Evolutionary conservation across 1,284 basidiomycete species (phyloP), one percentile per base, ranked within the genome.

Genomic region (Irpex lacteus): DNA sequence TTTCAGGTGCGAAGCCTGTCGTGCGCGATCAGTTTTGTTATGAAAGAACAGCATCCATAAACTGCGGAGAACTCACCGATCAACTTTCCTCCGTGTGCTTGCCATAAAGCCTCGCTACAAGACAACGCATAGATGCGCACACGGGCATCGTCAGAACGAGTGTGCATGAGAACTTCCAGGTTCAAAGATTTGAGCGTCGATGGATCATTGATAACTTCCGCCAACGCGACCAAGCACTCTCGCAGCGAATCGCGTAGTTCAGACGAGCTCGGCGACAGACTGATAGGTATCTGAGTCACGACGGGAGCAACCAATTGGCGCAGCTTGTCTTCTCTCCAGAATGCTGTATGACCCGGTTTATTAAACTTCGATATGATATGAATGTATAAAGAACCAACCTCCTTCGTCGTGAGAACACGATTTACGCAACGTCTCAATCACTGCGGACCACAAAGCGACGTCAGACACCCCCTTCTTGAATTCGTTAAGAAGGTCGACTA

Each of bases 321-420:
- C 19, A 95, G 76, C 64, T 90, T 90, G 67, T 92, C 87, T 65
- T 94, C 89, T 26, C 92, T 88, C 96, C 96, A 98, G 82, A 92
- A 98, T 6, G 81, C 94, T 94, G 67, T 36, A 64, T 61, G 32
- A 19, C n/a, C 5, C 11, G 54, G 7, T 36, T n/a, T 0, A 21
- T 34, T 9, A 49, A 15, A 60, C 13, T 11, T 11, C 3, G 11
- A 36, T 38, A 53, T 34, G 6, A 55, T 9, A 26, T 49, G 37
- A 60, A 54, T 18, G 52, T 26, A 26, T 26, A 44, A 9, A 34
- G 18, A 9, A 77, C 88, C 55, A 70, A 93, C 92, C 85, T 70
- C 90, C 90, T 69, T 98, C 93, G 72, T 98, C 96, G 52, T 85
- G 85, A 61, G 81, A 80, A 63, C 98, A 83, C 26, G 90, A 90